phyloP scores from a whole-genome alignment of 2,329 filamentous ascomycete species.

The Knufia fluminis region DNA sequence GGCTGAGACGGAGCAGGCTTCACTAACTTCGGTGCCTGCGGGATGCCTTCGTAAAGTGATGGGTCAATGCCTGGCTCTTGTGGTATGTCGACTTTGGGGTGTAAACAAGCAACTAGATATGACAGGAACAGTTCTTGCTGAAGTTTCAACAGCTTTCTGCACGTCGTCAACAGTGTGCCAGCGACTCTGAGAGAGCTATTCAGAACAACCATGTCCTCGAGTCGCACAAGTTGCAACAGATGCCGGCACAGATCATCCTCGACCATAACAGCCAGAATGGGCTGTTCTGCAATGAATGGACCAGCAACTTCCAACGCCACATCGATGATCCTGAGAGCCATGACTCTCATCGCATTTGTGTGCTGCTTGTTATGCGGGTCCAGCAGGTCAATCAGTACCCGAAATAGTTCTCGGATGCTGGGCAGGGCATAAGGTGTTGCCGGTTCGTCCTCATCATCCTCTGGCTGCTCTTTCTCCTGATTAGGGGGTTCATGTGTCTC shows the following conservation, averaged over 20 bases:
- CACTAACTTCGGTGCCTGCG: slow-evolving; percentile 77
- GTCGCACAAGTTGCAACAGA: slow-evolving; percentile 90
- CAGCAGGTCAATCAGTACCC: slow-evolving; percentile 84
- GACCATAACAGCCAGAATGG: slow-evolving; percentile 74
- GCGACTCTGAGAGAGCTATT: slow-evolving; percentile 89
- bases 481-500: slow-evolving; percentile 20
- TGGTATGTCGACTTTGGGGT: slow-evolving; percentile 89
- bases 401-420: slow-evolving; percentile 87
- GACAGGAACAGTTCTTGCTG: slow-evolving; percentile 95
- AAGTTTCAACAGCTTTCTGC: slow-evolving; percentile 79
- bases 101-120: slow-evolving; percentile 86
- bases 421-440: slow-evolving; percentile 87
- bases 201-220: slow-evolving; percentile 90
- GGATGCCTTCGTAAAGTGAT: slow-evolving; percentile 83
- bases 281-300: slow-evolving; percentile 87
- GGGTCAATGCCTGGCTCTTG: slow-evolving; percentile 84
- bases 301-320: slow-evolving; percentile 94
- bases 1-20: slow-evolving; percentile 68
- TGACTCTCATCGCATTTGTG: slow-evolving; percentile 90
- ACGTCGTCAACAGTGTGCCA: slow-evolving; percentile 82
- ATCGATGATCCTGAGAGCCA: slow-evolving; percentile 94
- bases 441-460: slow-evolving; percentile 41
- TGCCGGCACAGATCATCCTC: slow-evolving; percentile 90
- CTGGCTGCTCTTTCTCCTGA: slow-evolving; percentile 15
- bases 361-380: slow-evolving; percentile 89